Evolutionary conservation across 176 grass and related monocot genomes (phyloP).

Genomic region (Aegilops bicornis): DNA sequence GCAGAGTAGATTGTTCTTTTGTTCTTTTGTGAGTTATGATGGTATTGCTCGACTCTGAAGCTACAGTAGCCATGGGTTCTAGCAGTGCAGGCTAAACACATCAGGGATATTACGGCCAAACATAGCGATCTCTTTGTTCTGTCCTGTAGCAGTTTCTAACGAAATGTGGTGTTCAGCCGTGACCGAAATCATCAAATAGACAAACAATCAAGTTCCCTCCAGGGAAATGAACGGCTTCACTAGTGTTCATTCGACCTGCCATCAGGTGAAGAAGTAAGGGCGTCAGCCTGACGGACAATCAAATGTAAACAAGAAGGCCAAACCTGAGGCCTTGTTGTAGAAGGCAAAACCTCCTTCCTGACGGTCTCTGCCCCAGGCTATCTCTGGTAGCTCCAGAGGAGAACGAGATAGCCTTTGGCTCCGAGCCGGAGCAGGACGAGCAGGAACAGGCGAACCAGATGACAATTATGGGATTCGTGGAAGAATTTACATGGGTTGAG

Average conservation of each 20-base stretch:
- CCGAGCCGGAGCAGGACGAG: not conserved
- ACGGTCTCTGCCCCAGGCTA: not conserved
- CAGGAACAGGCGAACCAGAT: not conserved
- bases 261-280: not conserved
- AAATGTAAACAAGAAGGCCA: not conserved
- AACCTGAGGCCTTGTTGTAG: constrained; percentile 52
- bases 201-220: not conserved
- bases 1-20: too few species aligned
- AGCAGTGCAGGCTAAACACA: not conserved
- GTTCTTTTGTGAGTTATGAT: not conserved
- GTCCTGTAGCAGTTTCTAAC: not conserved
- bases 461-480: not conserved
- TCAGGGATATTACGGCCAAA: not conserved
- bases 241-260: not conserved
- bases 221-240: not conserved
- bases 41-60: not conserved
- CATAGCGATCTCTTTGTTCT: not conserved
- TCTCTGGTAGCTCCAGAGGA: not conserved
- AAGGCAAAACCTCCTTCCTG: constrained; percentile 48
- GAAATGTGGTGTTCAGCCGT: constrained; percentile 1
- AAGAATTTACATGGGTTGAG: constrained; percentile 11
- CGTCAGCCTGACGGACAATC: not conserved
- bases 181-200: not conserved
- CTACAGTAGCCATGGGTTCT: not conserved
- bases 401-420: too few species aligned